phyloP scores from a whole-genome alignment of 306 rosid genomes.

The Bauhinia variegata region DNA sequence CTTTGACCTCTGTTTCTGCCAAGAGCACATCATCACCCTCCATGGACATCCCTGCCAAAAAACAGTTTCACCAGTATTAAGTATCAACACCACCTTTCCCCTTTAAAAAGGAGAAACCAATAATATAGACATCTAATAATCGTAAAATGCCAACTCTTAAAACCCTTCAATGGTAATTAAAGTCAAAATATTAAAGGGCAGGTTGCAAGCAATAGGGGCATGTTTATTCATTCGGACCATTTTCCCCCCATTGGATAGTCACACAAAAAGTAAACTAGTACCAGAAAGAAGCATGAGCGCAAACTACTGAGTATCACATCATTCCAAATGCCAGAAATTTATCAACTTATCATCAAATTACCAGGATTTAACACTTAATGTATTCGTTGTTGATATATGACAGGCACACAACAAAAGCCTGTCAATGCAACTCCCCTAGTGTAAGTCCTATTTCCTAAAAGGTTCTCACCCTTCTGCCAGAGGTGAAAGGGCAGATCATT shows the following conservation, averaged over 20 bases:
- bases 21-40: conserved; percentile 96
- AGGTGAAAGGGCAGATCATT: no score
- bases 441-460: no score
- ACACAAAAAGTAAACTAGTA: conserved; percentile 4
- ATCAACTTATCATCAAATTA: conserved; percentile 16
- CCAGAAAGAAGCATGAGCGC: conserved; percentile 13
- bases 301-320: background rate
- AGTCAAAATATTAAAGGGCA: background rate
- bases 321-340: conserved; percentile 17
- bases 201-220: conserved; percentile 1
- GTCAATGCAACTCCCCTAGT: no score
- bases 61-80: conserved; percentile 25
- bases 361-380: conserved; percentile 14
- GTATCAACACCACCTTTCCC: background rate
- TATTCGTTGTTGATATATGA: background rate
- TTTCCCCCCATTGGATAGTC: conserved; percentile 15
- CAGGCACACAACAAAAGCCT: background rate
- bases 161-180: background rate
- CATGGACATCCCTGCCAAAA: conserved; percentile 82
- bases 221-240: conserved; percentile 5
- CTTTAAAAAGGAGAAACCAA: background rate
- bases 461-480: no score
- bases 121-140: background rate
- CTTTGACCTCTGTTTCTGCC: conserved; percentile 73
- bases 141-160: background rate